Percentiles rank a stretch among this genome's conserved stretches.
Conservation (phyloP, 2,329 filamentous ascomycete species). For the Aspergillus fumigatiaffinis region DNA sequence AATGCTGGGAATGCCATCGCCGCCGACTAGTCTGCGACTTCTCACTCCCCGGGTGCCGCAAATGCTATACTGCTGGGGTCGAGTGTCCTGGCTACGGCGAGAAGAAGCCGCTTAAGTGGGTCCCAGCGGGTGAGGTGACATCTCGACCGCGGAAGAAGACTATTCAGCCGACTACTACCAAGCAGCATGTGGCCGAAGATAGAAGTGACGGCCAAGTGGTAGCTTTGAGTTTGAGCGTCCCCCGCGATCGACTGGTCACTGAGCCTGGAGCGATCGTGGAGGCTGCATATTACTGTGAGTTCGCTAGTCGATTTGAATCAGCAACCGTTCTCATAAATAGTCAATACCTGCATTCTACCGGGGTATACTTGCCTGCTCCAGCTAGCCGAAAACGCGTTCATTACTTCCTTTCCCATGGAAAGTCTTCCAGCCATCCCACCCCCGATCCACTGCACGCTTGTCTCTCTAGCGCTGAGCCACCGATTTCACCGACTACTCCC, state of each 20-base stretch:
- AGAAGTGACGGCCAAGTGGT: neutral
- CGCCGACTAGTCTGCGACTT: slow-evolving; percentile 10
- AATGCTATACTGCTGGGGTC: slow-evolving; percentile 3
- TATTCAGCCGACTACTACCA: neutral
- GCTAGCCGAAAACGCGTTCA: slow-evolving; percentile 2
- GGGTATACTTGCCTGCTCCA: slow-evolving; percentile 1
- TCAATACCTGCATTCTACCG: slow-evolving; percentile 1
- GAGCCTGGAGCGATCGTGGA: neutral
- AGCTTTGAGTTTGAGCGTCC: neutral
- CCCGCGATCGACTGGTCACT: neutral
- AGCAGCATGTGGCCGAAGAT: neutral
- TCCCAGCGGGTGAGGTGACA: slow-evolving; percentile 1
- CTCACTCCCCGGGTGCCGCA: slow-evolving; percentile 1
- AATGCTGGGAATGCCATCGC: slow-evolving; percentile 7
- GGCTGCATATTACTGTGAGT: slow-evolving; percentile 4
- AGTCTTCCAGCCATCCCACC: neutral
- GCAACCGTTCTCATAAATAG: neutral
- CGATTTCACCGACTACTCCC: neutral
- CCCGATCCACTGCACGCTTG: slow-evolving; percentile 3
- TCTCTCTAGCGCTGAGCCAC: slow-evolving; percentile 3
- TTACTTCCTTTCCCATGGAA: neutral
- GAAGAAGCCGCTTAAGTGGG: slow-evolving; percentile 7
- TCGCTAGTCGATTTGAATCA: neutral
- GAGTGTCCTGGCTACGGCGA: slow-evolving; percentile 7
- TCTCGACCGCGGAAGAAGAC: neutral